phyloP scores from a whole-genome alignment of 257 asterid genomes.

The Solanum rostratum region DNA sequence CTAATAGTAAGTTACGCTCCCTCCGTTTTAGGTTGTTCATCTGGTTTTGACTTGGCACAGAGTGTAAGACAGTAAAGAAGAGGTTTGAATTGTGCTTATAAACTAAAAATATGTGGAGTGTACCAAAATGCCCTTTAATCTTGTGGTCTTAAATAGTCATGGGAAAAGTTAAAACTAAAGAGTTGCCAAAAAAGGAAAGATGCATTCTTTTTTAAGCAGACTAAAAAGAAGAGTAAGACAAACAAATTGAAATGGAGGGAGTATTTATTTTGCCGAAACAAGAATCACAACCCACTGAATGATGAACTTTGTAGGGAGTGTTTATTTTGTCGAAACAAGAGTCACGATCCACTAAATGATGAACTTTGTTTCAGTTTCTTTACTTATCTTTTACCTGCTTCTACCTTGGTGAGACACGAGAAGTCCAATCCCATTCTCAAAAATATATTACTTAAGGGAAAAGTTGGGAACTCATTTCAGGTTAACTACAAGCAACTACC shows the following conservation, averaged over 20 bases:
- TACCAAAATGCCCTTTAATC: background rate
- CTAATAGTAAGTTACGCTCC: slow-evolving; percentile 26
- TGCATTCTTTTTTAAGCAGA: background rate
- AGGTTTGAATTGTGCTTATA: background rate
- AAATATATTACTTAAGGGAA: background rate
- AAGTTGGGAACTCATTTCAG: background rate
- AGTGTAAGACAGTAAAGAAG: background rate
- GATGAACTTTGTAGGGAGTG: no score
- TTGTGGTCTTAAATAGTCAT: background rate
- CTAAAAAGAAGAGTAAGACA: background rate
- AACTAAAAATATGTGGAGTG: background rate
- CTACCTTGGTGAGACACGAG: background rate
- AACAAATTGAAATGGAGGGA: background rate
- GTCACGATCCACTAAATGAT: background rate
- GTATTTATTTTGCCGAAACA: no score
- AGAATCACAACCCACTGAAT: no score
- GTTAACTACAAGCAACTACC: background rate
- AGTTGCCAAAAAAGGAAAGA: background rate
- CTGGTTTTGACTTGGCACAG: background rate
- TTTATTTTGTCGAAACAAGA: background rate
- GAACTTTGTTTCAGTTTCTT: background rate
- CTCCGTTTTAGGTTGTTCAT: background rate
- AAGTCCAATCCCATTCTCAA: background rate
- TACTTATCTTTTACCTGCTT: background rate
- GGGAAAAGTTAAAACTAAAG: background rate